These are phyloP conservation scores for Passalora sequoiae DNA, from an alignment of 2,329 filamentous ascomycete genomes.

Conservation along the genomic window DNA sequence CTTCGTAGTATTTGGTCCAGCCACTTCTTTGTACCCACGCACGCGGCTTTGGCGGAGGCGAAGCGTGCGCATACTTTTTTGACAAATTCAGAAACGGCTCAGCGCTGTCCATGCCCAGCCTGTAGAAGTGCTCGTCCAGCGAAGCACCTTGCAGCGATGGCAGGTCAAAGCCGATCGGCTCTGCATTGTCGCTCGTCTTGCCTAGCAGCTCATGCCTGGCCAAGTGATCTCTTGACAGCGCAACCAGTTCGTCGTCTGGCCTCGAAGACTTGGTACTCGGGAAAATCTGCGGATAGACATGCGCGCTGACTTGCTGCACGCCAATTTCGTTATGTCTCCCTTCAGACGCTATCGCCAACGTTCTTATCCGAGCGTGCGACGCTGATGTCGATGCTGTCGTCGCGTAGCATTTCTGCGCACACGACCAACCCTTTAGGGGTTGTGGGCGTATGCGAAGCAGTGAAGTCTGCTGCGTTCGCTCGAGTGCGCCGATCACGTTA, in stretches of 20 bases:
- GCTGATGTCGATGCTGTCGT: conserved; percentile 6
- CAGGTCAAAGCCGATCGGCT: conserved; percentile 78
- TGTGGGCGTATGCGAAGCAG: conserved; percentile 31
- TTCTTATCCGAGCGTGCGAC: conserved; percentile 9
- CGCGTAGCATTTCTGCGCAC: conserved; percentile 20
- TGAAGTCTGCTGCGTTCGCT: conserved; percentile 35
- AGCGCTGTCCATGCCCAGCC: conserved; percentile 76
- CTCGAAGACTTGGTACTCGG: conserved; percentile 50
- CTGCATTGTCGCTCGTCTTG: conserved; percentile 72
- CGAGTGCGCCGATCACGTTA: conserved; percentile 27
- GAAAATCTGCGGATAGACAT: conserved; percentile 82
- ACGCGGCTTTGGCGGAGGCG: conserved; percentile 56
- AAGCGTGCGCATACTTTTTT: conserved; percentile 64
- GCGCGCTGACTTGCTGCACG: conserved; percentile 83
- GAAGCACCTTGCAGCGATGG: conserved; percentile 72
- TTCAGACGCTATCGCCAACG: conserved; percentile 38
- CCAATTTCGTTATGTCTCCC: conserved; percentile 87
- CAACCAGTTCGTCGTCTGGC: conserved; percentile 71
- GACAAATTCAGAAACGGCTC: conserved; percentile 76
- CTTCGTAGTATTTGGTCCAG: conserved; percentile 85
- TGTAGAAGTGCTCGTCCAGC: conserved; percentile 91
- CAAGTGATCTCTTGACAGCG: conserved; percentile 77
- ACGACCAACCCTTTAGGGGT: conserved; percentile 25
- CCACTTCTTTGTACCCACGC: conserved; percentile 77
- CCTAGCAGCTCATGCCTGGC: conserved; percentile 78